phyloP scores from a whole-genome alignment of 345 rosid genomes.

The Luvunga scandens region DNA sequence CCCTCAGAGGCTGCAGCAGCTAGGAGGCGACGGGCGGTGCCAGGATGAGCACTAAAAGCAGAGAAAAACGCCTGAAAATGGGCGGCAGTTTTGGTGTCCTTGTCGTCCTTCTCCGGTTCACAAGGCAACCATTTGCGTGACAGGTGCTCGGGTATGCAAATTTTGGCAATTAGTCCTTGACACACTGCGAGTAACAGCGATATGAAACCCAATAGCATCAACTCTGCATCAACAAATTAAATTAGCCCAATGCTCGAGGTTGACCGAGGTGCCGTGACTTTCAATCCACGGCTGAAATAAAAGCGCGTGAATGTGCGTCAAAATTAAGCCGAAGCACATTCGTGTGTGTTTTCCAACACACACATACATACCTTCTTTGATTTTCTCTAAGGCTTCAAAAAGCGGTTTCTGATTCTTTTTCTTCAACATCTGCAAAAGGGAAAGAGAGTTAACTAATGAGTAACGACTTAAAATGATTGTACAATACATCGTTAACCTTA shows the following conservation, averaged over 20 bases:
- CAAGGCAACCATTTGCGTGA: conserved; percentile 66
- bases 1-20: conserved; percentile 27
- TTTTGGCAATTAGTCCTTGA: conserved; percentile 40
- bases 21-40: conserved; percentile 56
- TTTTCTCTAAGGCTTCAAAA: conserved; percentile 67
- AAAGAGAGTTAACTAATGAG: background rate
- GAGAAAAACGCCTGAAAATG: conserved; percentile 41
- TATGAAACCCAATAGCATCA: conserved; percentile 89
- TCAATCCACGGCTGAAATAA: background rate
- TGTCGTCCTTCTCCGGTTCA: conserved; percentile 16
- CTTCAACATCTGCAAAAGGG: conserved; percentile 45
- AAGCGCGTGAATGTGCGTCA: background rate
- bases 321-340: too few species aligned
- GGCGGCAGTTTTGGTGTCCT: conserved; percentile 17
- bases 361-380: conserved; percentile 67
- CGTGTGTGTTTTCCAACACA: too few species aligned
- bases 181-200: conserved; percentile 69
- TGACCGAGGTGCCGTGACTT: too few species aligned
- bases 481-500: too few species aligned
- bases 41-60: background rate
- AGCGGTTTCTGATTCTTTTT: conserved; percentile 66
- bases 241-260: background rate
- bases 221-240: conserved; percentile 44
- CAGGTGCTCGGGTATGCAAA: conserved; percentile 49
- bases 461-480: background rate